Percentiles rank a stretch among this genome's conserved stretches.
Evolutionary conservation across 169 alveolate species (phyloP).

Genomic region (Cyclospora cayetanensis): DNA sequence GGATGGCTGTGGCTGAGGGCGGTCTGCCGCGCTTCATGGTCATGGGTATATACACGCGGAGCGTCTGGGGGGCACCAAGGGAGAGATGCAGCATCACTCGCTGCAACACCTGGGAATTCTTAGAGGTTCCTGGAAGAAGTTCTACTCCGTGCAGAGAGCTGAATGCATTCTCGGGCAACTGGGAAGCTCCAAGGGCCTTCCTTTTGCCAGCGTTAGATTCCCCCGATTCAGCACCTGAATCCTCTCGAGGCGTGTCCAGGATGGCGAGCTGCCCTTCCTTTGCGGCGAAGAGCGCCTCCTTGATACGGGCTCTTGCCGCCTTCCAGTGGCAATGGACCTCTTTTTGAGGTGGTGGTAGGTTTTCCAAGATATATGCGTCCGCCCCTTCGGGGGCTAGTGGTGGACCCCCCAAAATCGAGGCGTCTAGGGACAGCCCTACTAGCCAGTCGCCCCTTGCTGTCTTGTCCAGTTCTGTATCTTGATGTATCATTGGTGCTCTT

Average conservation of each 20-base stretch:
- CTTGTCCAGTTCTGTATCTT: too few species aligned
- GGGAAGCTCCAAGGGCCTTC: too few species aligned
- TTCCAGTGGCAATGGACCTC: background rate
- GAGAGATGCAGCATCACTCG: background rate
- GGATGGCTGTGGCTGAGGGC: background rate
- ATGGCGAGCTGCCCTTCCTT: background rate
- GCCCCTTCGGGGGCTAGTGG: background rate
- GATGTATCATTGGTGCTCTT: too few species aligned
- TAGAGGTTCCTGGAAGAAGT: background rate
- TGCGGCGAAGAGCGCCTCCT: background rate
- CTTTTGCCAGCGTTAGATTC: too few species aligned
- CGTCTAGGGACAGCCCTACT: background rate
- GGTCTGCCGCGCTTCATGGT: background rate
- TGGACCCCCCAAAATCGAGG: background rate
- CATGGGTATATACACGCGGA: background rate
- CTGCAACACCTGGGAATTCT: background rate
- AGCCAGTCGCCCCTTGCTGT: background rate
- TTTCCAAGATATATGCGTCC: background rate
- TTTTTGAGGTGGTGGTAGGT: background rate
- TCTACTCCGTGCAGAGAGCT: background rate
- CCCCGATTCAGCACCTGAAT: too few species aligned
- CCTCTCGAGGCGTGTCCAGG: too few species aligned
- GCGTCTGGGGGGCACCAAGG: background rate
- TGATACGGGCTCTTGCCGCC: background rate
- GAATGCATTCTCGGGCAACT: background rate